Evolutionary conservation across 2,329 filamentous ascomycete species (phyloP), one percentile per base, ranked within the genome.

Genomic region (Karstenula rhodostoma): DNA sequence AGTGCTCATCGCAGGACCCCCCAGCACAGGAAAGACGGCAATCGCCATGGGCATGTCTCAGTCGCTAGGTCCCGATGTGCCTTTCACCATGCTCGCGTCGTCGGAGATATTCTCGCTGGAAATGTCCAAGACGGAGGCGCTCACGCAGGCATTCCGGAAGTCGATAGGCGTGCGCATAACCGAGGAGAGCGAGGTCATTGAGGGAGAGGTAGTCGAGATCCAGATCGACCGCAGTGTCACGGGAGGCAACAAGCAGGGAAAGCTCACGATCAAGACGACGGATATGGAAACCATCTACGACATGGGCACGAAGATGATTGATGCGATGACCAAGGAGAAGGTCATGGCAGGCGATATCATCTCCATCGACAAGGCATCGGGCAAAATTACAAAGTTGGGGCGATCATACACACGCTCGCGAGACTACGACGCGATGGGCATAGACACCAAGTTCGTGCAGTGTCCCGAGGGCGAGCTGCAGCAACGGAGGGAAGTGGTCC

Each of bases 211-310:
- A 0, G 94, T 99, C 25, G 94, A 99, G 81, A 98, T 99, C 63
- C 94, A 98, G 80, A 97, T 97, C 60, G 95, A 99, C 79, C 88
- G 95, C 68, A 97, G 94, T 73, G 93, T 99, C 57, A 98, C 95
- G 15, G 95, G 95, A 51, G 92, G 91, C 68, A 96, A 95, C 74
- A 99, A 98, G 85, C 94, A 97, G 84, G 95, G 95, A 74, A 99
- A 99, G 81, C 89, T 99, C 66, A 99, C 95, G 22, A 97, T 99
- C 83, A 99, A 99, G 83, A 99, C 95, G 12, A 98, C 94, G 60
- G 95, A 99, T 79, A 99, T 99, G 95, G 95, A 99, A 81, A 97
- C 95, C 13, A 92, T 99, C 67, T 99, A 98, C 82, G 95, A 99
- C 74, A 97, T 99, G 94, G 95, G 95, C 67, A 94, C 91, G 68